These are phyloP conservation scores for Bauhinia variegata DNA, from an alignment of 306 rosid species.

Conservation along the genomic window DNA sequence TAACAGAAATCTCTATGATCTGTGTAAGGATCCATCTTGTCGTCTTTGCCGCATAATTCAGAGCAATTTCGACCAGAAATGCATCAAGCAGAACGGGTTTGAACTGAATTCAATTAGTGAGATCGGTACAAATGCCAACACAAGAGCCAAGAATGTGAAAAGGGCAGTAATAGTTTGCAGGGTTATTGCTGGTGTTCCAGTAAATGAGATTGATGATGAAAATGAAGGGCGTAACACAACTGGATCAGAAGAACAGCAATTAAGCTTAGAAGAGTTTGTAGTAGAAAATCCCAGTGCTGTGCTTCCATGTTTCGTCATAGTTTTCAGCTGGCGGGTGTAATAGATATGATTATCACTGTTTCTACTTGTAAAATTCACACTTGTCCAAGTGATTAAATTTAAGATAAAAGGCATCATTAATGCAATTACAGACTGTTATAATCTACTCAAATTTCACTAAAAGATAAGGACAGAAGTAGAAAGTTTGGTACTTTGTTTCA, in stretches of 20 bases:
- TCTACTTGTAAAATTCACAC: too few relatives aligned
- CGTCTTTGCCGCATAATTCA: conserved; percentile 58
- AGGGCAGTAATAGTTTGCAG: conserved; percentile 88
- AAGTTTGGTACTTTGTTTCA: too few relatives aligned
- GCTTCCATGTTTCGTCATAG: conserved; percentile 79
- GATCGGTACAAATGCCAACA: conserved; percentile 34
- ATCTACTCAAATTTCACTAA: too few relatives aligned
- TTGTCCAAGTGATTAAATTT: too few relatives aligned
- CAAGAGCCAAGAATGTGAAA: conserved; percentile 43
- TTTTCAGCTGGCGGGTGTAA: conserved; percentile 44
- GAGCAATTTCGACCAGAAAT: conserved; percentile 18
- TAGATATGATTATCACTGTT: conserved; percentile 7
- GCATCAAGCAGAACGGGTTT: conserved; percentile 67
- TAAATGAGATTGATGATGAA: conserved; percentile 35
- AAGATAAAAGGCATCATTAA: too few relatives aligned
- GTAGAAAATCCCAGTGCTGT: conserved; percentile 59
- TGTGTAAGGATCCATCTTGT: conserved; percentile 53
- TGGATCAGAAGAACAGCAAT: conserved; percentile 37
- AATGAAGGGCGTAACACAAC: conserved; percentile 33
- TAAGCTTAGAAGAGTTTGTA: conserved; percentile 45
- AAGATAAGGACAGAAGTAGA: too few relatives aligned
- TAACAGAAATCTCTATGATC: conserved; percentile 47
- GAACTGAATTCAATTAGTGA: conserved; percentile 42
- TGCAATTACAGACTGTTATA: too few relatives aligned
- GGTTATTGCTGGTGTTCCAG: conserved; percentile 72